Base-by-base conservation (phyloP, 2,329 filamentous ascomycete genomes). In the Fusarium oxysporum region DNA sequence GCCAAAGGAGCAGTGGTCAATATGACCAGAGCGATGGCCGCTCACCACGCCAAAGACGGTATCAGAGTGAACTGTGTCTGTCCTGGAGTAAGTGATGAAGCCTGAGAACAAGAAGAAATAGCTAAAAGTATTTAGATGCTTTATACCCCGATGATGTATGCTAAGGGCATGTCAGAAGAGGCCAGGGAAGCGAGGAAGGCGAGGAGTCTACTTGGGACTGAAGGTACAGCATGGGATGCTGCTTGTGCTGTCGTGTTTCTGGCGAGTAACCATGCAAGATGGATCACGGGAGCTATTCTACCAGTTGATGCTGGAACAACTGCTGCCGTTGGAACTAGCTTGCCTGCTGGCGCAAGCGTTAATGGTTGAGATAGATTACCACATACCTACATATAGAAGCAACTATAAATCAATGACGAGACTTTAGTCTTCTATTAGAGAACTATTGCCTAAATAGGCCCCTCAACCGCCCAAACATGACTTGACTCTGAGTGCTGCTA, bases 21-120 rank as follows among this genome's bases (percentile, higher is more conserved):
- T 30, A 87, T 88, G 85, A 87, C 86, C 2, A 75, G 85, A 3
- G 84, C 85, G 3, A 87, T 88, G 86, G 86, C 86, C 2, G 84
- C 84, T 3, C 83, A 87, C 37, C 86, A 87, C 70, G 85, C 81
- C 8, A 63, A 73, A 25, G 80, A 85, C 4, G 82, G 83, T 8
- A 85, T 87, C 23, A 78, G 85, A 10, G 85, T 87, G 4, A 87
- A 87, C 48, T 87, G 85, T 28, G 85, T 87, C 1, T 86, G 84
- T 68, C 85, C 85, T 7, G 85, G 83, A 14, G 66, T 65, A 37
- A 64, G 63, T 17, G 23, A 14, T 6, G 1, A 6, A 0, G 1
- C 7, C 1, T 1, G 1, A 12, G 7, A 21, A 12, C 10, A 77
- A 59, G 3, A 14, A 2, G 14, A 12, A 7, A 50, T 53, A 75